Base-by-base conservation (phyloP, 2,329 filamentous ascomycete genomes). In the Escovopsis sp. region DNA sequence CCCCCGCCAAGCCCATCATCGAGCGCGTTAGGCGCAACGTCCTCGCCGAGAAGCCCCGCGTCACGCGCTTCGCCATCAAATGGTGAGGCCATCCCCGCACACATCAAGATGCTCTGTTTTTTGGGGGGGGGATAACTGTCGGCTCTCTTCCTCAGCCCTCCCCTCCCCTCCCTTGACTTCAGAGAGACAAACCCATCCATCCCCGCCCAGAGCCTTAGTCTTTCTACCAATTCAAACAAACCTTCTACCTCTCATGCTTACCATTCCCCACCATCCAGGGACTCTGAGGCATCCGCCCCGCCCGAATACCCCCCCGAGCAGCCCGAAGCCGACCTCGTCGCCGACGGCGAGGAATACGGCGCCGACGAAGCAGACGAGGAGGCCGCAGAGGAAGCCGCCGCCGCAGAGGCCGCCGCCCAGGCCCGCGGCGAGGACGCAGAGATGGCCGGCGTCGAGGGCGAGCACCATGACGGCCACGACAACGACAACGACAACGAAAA, bases 1-100 rank as follows among this genome's bases (percentile, higher is more conserved):
- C 90, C 9, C 90, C 90, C 6, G 70, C 85, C 39, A 94, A 94
- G 66, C 87, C 87, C 27, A 70, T 92, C 47, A 79, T 96, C 44
- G 92, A 98, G 56, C 84, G 86, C 51, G 85, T 98, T 43, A 75
- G 76, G 46, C 79, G 92, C 48, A 94, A 92, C 53, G 83, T 98
- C 34, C 72, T 98, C 27, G 86, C 87, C 3, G 88, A 96, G 63
- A 98, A 98, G 72, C 90, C 90, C 11, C 76, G 90, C 60, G 90
- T 98, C 35, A 98, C 90, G 21, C 77, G 90, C 44, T 98, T 98
- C 54, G 86, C 87, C 31, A 98, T 98, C 63, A 98, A 98, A 65
- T 98, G 90, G 90, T 94, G 17, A 36, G 19, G 14, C 13, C n/a
- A 33, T 23, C 11, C 8, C 16, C 17, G 4, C 16, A 13, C 31